Evolutionary conservation across 257 asterid species (phyloP).

Genomic region (Solanum chiquidenum): DNA sequence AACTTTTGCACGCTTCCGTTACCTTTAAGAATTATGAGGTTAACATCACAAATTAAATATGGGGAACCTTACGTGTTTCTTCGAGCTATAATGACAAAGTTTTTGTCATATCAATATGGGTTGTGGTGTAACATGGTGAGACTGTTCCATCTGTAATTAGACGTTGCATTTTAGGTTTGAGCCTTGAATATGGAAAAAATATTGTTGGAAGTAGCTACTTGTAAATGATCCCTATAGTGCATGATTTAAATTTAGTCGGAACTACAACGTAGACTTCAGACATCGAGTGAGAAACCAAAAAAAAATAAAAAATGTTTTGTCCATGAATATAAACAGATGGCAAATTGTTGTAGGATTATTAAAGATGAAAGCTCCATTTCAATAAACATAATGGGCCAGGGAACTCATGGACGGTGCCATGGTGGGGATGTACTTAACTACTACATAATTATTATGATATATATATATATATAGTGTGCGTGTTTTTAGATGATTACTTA

Average conservation of each 20-base stretch:
- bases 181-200: too few relatives aligned
- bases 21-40: not conserved
- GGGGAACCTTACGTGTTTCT: not conserved
- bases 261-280: too few relatives aligned
- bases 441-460: too few relatives aligned
- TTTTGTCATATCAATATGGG: not conserved
- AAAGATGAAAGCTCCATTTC: not conserved
- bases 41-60: not conserved
- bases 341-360: not conserved
- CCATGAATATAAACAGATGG: not conserved
- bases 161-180: too few relatives aligned
- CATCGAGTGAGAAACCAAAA: not conserved
- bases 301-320: not conserved
- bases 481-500: too few relatives aligned
- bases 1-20: not conserved
- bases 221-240: too few relatives aligned
- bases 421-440: too few relatives aligned
- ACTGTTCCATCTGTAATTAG: too few relatives aligned
- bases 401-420: not conserved
- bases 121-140: too few relatives aligned
- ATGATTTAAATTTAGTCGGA: too few relatives aligned
- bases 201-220: fast-evolving
- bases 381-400: not conserved
- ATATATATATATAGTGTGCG: too few relatives aligned
- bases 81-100: not conserved